Evolutionary conservation across 345 rosid species (phyloP), one percentile per base, ranked within the genome.

Genomic region (Citrus trifoliata): DNA sequence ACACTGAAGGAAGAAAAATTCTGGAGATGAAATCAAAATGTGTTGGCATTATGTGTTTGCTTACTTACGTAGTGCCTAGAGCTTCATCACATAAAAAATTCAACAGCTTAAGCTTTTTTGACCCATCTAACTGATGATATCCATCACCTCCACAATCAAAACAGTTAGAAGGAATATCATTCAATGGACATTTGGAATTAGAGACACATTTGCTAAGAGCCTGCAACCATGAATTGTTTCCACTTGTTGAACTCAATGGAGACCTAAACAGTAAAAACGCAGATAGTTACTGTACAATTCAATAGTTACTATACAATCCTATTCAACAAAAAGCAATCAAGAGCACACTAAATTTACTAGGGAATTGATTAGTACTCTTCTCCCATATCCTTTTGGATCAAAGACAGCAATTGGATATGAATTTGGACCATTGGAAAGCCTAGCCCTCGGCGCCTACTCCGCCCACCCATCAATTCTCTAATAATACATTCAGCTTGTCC

Each of bases 401-500:
- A 60, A 33, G 87, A 83, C 74, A 94, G 64, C 77, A 96, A 77
- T 33, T 90, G 86, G 72, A 83, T 78, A 42, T 93, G 93, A 77
- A 88, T 79, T 65, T 91, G 93, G 51, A 85, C 90, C 37, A 86
- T 74, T 14, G 81, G 77, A 14, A 93, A 91, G 68, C 82, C 82
- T 48, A 82, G 92, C 58, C 86, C 84, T 73, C 86, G 82, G 67
- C 89, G 90, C 60, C 79, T 89, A 78, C 83, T 81, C 76, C 89
- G 74, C 71, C 88, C 90, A 19, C 81, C 78, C 32, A 87, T 70
- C 70, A 96, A 67, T 85, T 93, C 98, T 67, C 88, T 86, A 58
- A 96, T 65, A 67, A 91, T 85, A 76, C 87, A 81, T 77, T 90
- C 90, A 81, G 94, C 86, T 84, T 91, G 90, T 70, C 93, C 97